Evolutionary conservation across 306 rosid genomes (phyloP), one percentile per base, ranked within the genome.

Genomic region (Crataegus laevigata): DNA sequence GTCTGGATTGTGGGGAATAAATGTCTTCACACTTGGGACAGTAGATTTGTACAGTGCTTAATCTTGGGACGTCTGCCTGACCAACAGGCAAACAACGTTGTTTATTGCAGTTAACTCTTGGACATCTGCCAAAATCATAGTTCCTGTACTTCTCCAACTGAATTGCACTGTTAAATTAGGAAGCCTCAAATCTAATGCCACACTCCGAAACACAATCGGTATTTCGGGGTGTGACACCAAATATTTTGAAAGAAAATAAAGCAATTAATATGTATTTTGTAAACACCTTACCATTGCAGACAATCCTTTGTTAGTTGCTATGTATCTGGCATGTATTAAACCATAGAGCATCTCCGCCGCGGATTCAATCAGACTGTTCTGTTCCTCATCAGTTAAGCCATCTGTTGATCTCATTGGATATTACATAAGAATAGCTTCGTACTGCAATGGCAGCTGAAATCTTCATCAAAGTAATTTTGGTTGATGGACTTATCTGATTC

Each of bases 301-400:
- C 90, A 87, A 82, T 68, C 93, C 93, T 80, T 84, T 86, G 88
- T 80, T 80, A 15, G 96, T 91, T 81, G 81, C 72, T 70, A 91
- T 82, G 71, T 85, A 91, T 22, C 96, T 82, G 40, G 85, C 89
- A 89, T 91, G 96, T 68, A 89, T 85, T 72, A 91, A 85, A 74
- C 96, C 96, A 79, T 88, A 88, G 45, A 91, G 93, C 93, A 91
- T 84, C 87, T 89, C 91, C 0, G 90, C 91, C 36, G 91, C 89
- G 47, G 93, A 91, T 83, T 91, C 89, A 29, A 91, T 77, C 73
- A 87, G 72, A 78, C 82, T 88, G 68, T 84, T 88, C 75, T 91
- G 91, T 61, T 89, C 96, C 64, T 89, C 90, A 77, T 91, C 91
- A 0, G 89, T 83, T 72, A 87, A 85, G 77, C 88, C 90, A 73